Evolutionary conservation across 2,329 filamentous ascomycete genomes (phyloP), one percentile per base, ranked within the genome.

Genomic region (Aspergillus vadensis): DNA sequence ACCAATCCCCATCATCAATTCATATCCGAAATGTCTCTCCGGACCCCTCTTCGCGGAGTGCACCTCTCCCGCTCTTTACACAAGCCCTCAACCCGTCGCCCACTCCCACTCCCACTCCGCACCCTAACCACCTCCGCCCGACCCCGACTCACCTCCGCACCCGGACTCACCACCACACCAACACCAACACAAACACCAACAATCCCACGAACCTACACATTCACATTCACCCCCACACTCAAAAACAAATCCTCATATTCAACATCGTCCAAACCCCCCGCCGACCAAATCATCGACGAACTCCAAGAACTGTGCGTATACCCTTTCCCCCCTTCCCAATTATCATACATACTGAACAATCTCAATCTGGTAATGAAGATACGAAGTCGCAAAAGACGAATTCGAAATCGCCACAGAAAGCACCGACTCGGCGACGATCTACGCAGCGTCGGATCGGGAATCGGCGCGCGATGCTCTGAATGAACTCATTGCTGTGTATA

Each of bases 331-430:
- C 44, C 10, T 15, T 14, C 41, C 38, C 52, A n/a, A 25, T 39
- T 0, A 9, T 30, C 27, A 25, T 25, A 25, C 23, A 25, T 5
- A 25, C 23, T 25, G n/a, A 25, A 25, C 23, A 25, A 25, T 25
- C 23, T 6, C 23, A n/a, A n/a, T n/a, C n/a, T n/a, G 23, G 23
- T 25, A 25, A 25, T 6, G 23, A 12, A 76, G 77, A 50, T 80
- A 80, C 63, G 76, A 78, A 58, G 76, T 76, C 0, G 79, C 80
- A 3, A 75, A 76, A 60, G 80, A 82, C 64, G 80, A 82, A 66
- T 80, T 82, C 59, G 80, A 82, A 69, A 82, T 82, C 62, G 80
- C 80, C 3, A 75, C 75, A 0, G 80, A 82, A 57, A 80, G 79
- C 62, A 81, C 80, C 1, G 75, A 80, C 43, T 71, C 70, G 30